phyloP scores from a whole-genome alignment of 345 rosid genomes.

The Corchorus olitorius region DNA sequence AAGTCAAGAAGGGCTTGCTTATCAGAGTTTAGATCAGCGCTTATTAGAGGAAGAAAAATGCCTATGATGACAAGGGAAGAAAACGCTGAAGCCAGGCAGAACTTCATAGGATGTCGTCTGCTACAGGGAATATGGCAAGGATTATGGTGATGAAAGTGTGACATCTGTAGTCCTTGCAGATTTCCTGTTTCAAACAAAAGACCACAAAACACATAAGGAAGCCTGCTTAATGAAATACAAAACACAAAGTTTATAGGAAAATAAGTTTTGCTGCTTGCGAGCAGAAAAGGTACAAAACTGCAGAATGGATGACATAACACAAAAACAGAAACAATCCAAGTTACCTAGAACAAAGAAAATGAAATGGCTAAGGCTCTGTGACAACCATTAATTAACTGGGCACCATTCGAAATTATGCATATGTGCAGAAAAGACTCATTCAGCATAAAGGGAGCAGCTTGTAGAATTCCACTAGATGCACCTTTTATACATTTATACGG shows the following conservation, averaged over 20 bases:
- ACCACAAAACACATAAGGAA: constrained; percentile 22
- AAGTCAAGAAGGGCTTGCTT: constrained; percentile 70
- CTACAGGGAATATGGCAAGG: constrained; percentile 16
- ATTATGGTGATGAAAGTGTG: constrained; percentile 28
- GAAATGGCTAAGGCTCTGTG: not conserved
- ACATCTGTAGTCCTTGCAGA: constrained; percentile 26
- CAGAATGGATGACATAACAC: not conserved
- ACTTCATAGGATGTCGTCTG: constrained; percentile 38
- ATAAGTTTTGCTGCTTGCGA: not conserved
- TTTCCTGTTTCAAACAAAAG: constrained; percentile 45
- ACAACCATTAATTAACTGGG: not conserved
- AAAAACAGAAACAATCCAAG: not conserved
- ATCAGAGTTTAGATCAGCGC: constrained; percentile 65
- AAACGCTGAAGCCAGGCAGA: constrained; percentile 33
- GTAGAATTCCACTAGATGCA: not conserved
- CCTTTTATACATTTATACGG: not conserved
- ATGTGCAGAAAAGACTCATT: not conserved
- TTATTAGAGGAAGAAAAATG: constrained; percentile 38
- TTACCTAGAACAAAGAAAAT: not conserved
- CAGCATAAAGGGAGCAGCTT: not conserved
- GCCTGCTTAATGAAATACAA: constrained; percentile 3
- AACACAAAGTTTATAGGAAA: not conserved
- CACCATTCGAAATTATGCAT: not conserved
- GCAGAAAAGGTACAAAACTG: constrained; percentile 10
- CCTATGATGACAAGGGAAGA: constrained; percentile 30